phyloP scores from a whole-genome alignment of 371 early-diverging fungal genomes.

The Mucor circinelloides region DNA sequence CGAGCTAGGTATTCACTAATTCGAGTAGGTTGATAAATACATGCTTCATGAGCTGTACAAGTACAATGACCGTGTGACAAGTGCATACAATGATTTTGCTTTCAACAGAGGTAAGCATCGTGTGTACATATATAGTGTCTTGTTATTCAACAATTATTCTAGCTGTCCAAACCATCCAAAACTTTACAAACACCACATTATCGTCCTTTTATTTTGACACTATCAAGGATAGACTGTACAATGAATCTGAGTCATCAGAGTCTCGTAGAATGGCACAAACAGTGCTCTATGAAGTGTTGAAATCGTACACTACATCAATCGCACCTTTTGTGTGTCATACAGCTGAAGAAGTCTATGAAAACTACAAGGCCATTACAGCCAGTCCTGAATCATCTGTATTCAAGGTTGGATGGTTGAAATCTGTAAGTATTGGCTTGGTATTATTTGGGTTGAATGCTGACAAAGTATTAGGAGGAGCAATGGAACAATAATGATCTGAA shows the following conservation, averaged over 20 bases:
- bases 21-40: conserved; percentile 64
- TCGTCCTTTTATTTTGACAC: conserved; percentile 87
- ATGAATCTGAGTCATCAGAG: conserved; percentile 38
- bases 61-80: conserved; percentile 59
- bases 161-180: conserved; percentile 67
- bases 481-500: conserved; percentile 59
- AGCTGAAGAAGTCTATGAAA: conserved; percentile 81
- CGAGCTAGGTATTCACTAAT: not conserved
- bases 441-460: not conserved
- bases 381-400: conserved; percentile 62
- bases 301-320: conserved; percentile 62
- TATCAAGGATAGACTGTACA: conserved; percentile 84
- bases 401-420: conserved; percentile 62
- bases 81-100: conserved; percentile 63
- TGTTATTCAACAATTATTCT: not conserved
- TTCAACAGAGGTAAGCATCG: conserved; percentile 65
- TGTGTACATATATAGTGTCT: not conserved
- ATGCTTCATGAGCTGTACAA: conserved; percentile 68
- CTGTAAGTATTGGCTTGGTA: conserved; percentile 26
- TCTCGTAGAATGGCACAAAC: conserved; percentile 71
- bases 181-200: conserved; percentile 68
- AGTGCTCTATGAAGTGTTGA: conserved; percentile 69
- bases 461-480: conserved; percentile 27
- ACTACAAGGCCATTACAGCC: conserved; percentile 49
- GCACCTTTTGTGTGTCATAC: conserved; percentile 77